phyloP scores from a whole-genome alignment of 163 green algal species.

The Scenedesmus sp. region DNA sequence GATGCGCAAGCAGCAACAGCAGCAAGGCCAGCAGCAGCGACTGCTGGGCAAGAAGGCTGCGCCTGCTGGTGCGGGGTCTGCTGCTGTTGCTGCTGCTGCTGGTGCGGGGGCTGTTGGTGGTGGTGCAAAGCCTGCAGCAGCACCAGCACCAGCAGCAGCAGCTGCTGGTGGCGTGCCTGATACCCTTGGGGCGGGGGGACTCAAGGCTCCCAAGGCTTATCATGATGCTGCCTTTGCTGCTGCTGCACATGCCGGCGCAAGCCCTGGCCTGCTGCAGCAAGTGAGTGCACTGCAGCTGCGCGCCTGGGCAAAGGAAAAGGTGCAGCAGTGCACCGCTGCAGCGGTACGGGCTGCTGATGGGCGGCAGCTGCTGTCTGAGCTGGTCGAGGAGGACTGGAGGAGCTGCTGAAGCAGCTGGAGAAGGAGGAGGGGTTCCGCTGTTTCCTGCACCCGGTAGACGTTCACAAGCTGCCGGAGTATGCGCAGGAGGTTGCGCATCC shows the following conservation, averaged over 20 bases:
- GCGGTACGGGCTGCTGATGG: too few species aligned
- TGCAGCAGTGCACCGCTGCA: neutral
- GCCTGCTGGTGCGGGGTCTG: neutral
- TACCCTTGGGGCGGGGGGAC: neutral
- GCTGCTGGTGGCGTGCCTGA: neutral
- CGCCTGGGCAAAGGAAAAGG: neutral
- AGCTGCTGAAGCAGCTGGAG: neutral
- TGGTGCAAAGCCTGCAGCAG: neutral
- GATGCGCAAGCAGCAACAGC: slow-evolving; percentile 17
- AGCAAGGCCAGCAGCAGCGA: slow-evolving; percentile 8
- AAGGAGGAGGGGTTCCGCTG: neutral
- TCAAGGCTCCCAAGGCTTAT: neutral
- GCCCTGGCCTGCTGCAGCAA: neutral
- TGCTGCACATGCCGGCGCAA: neutral
- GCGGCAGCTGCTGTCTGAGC: neutral
- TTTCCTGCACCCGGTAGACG: neutral
- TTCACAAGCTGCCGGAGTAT: neutral
- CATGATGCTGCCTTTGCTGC: neutral
- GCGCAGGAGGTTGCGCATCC: neutral
- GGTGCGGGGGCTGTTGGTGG: neutral
- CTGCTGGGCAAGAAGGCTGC: neutral
- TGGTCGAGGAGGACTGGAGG: neutral
- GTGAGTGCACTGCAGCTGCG: neutral
- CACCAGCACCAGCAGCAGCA: neutral
- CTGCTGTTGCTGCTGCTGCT: neutral